Evolutionary conservation across 2,329 filamentous ascomycete genomes (phyloP), one percentile per base, ranked within the genome.

Genomic region (Fusarium torulosum): DNA sequence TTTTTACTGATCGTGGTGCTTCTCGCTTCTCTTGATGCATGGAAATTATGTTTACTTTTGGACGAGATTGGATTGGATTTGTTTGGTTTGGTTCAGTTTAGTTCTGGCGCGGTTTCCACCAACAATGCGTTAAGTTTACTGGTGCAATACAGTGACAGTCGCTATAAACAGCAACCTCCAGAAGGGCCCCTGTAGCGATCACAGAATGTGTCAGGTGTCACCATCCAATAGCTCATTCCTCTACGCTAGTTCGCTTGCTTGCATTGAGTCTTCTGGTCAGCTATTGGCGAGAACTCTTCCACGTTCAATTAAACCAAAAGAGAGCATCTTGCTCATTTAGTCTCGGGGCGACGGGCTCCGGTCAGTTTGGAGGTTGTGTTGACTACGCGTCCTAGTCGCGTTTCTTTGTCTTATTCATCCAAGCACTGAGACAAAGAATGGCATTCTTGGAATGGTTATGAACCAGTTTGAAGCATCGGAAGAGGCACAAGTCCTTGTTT

Each of bases 1-100:
- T 58, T 67, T 29, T 29, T 13, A 62, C 43, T 50, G 41, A 49
- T 67, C 37, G 53, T 47, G 31, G 44, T 59, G 21, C 31, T 23
- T 14, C 14, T 38, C 11, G 31, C 21, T 31, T 27, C 14, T 61
- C 10, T 41, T 41, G 50, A 60, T 52, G 25, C 23, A 59, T 52
- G 29, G 44, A 54, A 53, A 53, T 57, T 68, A 47, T 70, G 67
- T 70, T 70, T 70, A 70, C 66, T 70, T 70, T 60, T 59, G 40
- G 49, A 55, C 49, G 25, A 62, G 59, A 44, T 53, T 17, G 58
- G 59, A 45, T 35, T 42, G 44, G 40, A 44, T 53, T 47, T 53
- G 58, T 63, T 66, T 66, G 52, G 51, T 33, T 55, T 33, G n/a
- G 27, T 51, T 60, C 45, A 25, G 31, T 20, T 20, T 29, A 35